Conservation (phyloP, 345 rosid genomes). For the Nephelium lappaceum region DNA sequence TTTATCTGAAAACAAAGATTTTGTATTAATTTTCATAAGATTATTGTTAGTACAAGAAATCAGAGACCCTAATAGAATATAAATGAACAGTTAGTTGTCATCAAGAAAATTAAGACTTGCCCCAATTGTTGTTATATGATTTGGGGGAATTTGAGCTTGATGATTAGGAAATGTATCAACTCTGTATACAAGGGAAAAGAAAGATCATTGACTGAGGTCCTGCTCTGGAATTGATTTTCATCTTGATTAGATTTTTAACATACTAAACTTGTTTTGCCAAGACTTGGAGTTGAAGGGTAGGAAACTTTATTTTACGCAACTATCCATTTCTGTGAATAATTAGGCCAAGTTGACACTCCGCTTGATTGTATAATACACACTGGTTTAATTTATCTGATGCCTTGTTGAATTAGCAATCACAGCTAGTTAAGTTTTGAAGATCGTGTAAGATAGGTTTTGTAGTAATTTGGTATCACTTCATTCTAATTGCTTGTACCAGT, state of each 20-base stretch:
- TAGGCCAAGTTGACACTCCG: neutral
- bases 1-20: too few relatives aligned
- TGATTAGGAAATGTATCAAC: neutral
- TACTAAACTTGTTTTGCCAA: neutral
- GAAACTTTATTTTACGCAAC: neutral
- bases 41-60: too few relatives aligned
- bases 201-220: neutral
- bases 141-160: neutral
- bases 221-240: neutral
- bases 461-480: neutral
- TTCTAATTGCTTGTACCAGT: neutral
- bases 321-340: neutral
- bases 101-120: neutral
- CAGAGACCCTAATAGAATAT: too few relatives aligned
- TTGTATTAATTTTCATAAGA: too few relatives aligned
- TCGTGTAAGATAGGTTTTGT: neutral
- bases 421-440: neutral
- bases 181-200: neutral
- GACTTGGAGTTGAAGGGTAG: neutral
- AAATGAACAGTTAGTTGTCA: neutral
- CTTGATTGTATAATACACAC: neutral
- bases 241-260: neutral
- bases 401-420: neutral
- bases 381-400: neutral
- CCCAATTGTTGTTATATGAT: neutral